Evolutionary conservation across 495 filamentous ascomycete genomes (phyloP), one percentile per base, ranked within the genome.

Genomic region (Diplogelasinospora grovesii): DNA sequence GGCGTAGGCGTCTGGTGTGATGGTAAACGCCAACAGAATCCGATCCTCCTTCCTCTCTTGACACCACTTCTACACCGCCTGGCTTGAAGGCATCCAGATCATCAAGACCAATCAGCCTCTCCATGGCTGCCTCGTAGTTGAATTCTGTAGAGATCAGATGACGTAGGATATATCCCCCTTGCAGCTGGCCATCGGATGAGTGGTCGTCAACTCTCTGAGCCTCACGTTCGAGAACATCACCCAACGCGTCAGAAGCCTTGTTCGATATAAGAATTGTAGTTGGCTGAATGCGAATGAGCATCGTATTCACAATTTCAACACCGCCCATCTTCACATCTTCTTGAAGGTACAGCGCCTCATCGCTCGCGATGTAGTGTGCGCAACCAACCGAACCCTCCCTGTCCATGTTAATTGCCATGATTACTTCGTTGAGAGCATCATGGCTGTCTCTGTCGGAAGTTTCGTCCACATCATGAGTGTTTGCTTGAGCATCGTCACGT

Each of bases 371-470:
- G 59, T 90, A 98, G 59, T 92, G 95, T 18, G 85, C 81, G 56
- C 89, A 97, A 4, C 92, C 92, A 10, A 97, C 70, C 0, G 75
- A 83, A 0, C 75, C 81, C 10, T 77, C 66, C 15, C 84, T 78
- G 39, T 73, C 77, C 53, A 87, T 70, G 41, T 96, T 86, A 20
- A 96, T 66, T 1, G 86, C 89, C 75, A 89, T 86, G 42, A 97
- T 79, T 22, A 92, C 67, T 58, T 94, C 87, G 45, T 78, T 75
- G 16, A 83, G 57, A 1, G 68, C 69, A 45, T 94, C 86, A 3
- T 41, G 36, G 16, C 43, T 34, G 10, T 33, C 23, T 27, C 29
- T 40, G 16, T 8, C n/a, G 23, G 16, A 20, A 10, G 29, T 29
- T 1, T 41, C 27, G 9, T 8, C 32, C 5, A 22, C 16, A 14